phyloP scores from a whole-genome alignment of 2,329 filamentous ascomycete species.

The Grosmannia penicillata region DNA sequence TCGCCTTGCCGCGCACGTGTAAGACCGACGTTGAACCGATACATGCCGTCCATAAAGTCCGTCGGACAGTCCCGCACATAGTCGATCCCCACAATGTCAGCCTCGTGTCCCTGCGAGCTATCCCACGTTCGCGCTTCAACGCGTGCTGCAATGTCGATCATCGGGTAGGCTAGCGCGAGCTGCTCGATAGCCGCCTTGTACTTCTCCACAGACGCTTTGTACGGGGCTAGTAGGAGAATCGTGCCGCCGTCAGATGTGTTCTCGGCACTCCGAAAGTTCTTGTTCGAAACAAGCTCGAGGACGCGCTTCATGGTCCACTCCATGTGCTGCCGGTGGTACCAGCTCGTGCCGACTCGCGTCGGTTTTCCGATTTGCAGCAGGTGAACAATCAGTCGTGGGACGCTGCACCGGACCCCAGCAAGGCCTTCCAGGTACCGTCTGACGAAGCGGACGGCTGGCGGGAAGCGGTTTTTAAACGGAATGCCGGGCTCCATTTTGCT shows the following conservation, averaged over 20 bases:
- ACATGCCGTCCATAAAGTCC: constrained; percentile 26
- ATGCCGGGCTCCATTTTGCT: constrained; percentile 21
- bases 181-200: constrained; percentile 17
- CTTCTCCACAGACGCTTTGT: constrained; percentile 21
- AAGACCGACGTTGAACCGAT: constrained; percentile 29
- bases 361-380: constrained; percentile 3
- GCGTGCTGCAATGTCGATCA: constrained; percentile 9
- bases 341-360: constrained; percentile 18
- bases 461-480: constrained; percentile 6
- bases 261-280: constrained; percentile 17
- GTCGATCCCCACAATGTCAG: constrained; percentile 32
- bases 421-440: constrained; percentile 10
- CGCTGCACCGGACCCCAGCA: constrained; percentile 8
- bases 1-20: constrained; percentile 29
- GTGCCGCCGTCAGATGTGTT: constrained; percentile 15
- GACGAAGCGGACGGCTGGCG: constrained; percentile 8
- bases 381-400: constrained; percentile 23
- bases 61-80: constrained; percentile 25
- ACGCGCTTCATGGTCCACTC: constrained; percentile 21
- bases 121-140: constrained; percentile 29
- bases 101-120: constrained; percentile 30
- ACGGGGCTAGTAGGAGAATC: constrained; percentile 29
- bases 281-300: constrained; percentile 16
- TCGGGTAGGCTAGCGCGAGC: constrained; percentile 15
- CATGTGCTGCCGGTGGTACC: constrained; percentile 24